Evolutionary conservation across 1,284 basidiomycete genomes (phyloP).

Genomic region (Cerioporus squamosus): DNA sequence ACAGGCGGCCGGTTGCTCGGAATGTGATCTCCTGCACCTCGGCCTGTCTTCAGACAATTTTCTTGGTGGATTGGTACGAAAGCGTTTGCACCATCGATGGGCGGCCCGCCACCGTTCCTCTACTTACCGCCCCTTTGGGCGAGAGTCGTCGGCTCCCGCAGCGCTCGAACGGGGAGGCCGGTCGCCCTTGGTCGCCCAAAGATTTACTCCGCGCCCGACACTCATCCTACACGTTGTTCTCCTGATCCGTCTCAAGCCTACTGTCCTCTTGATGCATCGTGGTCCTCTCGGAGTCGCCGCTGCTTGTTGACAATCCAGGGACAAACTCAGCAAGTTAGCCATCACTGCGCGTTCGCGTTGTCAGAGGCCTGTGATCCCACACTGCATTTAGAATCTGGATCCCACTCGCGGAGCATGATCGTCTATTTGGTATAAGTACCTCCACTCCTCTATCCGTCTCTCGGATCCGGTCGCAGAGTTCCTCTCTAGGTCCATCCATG

Average conservation of each 20-base stretch:
- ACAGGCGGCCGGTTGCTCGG: too few species aligned
- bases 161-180: neutral
- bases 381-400: too few species aligned
- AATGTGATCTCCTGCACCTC: neutral
- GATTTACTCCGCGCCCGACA: too few species aligned
- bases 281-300: neutral
- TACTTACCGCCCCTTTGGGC: conserved; percentile 1
- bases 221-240: neutral
- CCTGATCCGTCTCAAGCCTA: neutral
- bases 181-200: neutral
- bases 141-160: neutral
- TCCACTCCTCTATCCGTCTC: conserved; percentile 9
- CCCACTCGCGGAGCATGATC: conserved; percentile 5
- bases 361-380: neutral
- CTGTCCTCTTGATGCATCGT: neutral
- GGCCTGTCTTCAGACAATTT: conserved; percentile 6
- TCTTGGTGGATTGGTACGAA: conserved; percentile 7
- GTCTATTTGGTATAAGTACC: conserved; percentile 9
- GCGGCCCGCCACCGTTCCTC: conserved; percentile 2
- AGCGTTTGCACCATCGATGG: conserved; percentile 15
- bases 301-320: neutral
- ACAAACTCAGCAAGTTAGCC: neutral
- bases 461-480: neutral
- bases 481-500: conserved; percentile 8
- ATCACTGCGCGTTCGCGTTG: conserved; percentile 17